Conservation (phyloP, 805 yeast species). For the Candida methanosorbosa region DNA sequence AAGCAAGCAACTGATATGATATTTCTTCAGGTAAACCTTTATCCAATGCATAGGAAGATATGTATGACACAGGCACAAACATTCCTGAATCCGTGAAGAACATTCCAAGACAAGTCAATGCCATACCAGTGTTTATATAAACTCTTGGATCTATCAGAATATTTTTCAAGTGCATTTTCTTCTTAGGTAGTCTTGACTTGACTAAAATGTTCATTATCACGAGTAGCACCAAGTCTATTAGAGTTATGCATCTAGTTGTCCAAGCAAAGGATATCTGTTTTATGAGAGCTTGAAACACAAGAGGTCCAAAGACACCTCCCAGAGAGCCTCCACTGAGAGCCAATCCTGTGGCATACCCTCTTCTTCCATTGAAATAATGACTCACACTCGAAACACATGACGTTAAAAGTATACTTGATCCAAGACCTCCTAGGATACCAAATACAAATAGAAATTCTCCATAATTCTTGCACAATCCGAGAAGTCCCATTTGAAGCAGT, state of each 20-base stretch:
- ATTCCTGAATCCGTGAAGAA: constrained; percentile 27
- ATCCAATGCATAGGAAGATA: constrained; percentile 29
- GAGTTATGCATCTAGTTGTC: constrained; percentile 25
- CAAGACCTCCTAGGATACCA: constrained; percentile 24
- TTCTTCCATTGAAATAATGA: constrained; percentile 28
- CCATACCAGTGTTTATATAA: neutral
- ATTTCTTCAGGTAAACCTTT: constrained; percentile 27
- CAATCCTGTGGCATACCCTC: constrained; percentile 29
- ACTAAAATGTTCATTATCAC: neutral
- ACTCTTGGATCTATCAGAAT: neutral
- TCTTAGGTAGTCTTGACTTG: neutral
- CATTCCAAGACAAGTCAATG: constrained; percentile 22
- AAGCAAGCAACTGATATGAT: constrained; percentile 26
- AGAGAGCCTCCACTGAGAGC: constrained; percentile 33
- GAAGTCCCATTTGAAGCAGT: constrained; percentile 27
- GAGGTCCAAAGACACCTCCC: constrained; percentile 32
- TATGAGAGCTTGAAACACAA: constrained; percentile 25
- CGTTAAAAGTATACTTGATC: constrained; percentile 28
- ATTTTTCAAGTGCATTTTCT: neutral
- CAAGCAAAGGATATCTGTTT: constrained; percentile 26
- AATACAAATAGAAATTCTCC: constrained; percentile 31
- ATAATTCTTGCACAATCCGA: constrained; percentile 24
- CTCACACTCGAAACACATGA: constrained; percentile 31
- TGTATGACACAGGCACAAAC: constrained; percentile 27
- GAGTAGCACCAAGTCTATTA: neutral